Evolutionary conservation across 345 rosid species (phyloP), one percentile per base, ranked within the genome.

Genomic region (Theobroma cacao): DNA sequence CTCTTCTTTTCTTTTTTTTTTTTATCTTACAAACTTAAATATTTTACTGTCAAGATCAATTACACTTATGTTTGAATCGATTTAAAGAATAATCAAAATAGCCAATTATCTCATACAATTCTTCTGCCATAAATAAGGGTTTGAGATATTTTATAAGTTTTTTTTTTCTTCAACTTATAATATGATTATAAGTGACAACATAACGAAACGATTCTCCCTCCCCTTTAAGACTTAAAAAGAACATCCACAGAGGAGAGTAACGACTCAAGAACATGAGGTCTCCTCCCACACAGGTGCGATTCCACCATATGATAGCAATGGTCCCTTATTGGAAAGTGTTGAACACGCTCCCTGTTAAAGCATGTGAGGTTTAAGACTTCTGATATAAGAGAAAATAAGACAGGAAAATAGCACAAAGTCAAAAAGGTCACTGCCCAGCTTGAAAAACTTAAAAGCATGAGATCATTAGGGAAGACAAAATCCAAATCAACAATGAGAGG

Each of bases 371-470:
- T 24, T 24, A 69, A 24, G 0, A 7, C 11, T 30, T 52, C 13
- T 52, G n/a, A 5, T 12, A 14, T 14, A n/a, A 64, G 66, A 34
- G 45, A 64, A 20, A 36, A 64, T 0, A 7, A 18, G 45, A 22
- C 9, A 45, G 30, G 56, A 26, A n/a, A 12, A 26, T 67, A 14
- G 24, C 74, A 45, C 55, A 45, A 69, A 69, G 74, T 69, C 74
- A 24, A 45, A 69, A 69, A 69, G 3, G 38, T 45, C n/a, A 69
- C 12, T 69, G 24, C 17, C 13, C 50, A 69, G 20, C 34, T 26
- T 45, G 74, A 69, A 69, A 22, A 69, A 69, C 55, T 45, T 3
- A 1, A 45, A 69, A 24, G 74, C n/a, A 26, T 69, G 56, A 69
- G 56, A 4, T 43, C 20, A 24, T 26, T 2, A 26, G 1, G 56